A percentile compares a stretch with the other conserved stretches of the same genome.
These are phyloP conservation scores for Boletus putidus DNA, from an alignment of 1,284 basidiomycete genomes.

Conservation along the genomic window DNA sequence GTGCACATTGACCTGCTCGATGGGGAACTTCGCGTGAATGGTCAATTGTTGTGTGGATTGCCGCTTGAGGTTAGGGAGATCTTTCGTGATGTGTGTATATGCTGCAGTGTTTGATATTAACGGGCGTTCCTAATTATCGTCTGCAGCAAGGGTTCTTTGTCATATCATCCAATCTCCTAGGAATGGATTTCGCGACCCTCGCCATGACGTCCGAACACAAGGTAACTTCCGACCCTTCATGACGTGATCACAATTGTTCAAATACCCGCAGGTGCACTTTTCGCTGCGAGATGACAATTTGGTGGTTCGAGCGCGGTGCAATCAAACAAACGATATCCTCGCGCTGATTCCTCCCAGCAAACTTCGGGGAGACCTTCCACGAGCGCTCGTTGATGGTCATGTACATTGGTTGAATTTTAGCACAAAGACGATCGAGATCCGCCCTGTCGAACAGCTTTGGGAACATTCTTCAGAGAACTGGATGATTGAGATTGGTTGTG, in stretches of 20 bases:
- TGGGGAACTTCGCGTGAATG: constrained; percentile 27
- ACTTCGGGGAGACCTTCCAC: constrained; percentile 42
- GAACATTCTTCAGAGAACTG: constrained; percentile 12
- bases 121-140: neutral
- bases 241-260: constrained; percentile 17
- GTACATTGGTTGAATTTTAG: constrained; percentile 43
- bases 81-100: constrained; percentile 1
- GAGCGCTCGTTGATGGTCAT: constrained; percentile 33
- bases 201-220: constrained; percentile 20
- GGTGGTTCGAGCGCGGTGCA: constrained; percentile 33
- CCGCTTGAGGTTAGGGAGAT: constrained; percentile 33
- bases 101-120: no score
- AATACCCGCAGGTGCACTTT: constrained; percentile 34
- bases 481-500: constrained; percentile 6
- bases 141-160: constrained; percentile 39
- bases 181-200: constrained; percentile 41
- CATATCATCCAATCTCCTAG: constrained; percentile 36
- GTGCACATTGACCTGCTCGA: constrained; percentile 6
- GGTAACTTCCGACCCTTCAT: constrained; percentile 29
- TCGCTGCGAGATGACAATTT: neutral
- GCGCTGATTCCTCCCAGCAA: constrained; percentile 40
- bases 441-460: constrained; percentile 34
- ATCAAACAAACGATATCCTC: constrained; percentile 11
- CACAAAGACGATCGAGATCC: constrained; percentile 38
- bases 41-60: constrained; percentile 35